Evolutionary conservation across 306 rosid species (phyloP).

Genomic region (Albizia julibrissin): DNA sequence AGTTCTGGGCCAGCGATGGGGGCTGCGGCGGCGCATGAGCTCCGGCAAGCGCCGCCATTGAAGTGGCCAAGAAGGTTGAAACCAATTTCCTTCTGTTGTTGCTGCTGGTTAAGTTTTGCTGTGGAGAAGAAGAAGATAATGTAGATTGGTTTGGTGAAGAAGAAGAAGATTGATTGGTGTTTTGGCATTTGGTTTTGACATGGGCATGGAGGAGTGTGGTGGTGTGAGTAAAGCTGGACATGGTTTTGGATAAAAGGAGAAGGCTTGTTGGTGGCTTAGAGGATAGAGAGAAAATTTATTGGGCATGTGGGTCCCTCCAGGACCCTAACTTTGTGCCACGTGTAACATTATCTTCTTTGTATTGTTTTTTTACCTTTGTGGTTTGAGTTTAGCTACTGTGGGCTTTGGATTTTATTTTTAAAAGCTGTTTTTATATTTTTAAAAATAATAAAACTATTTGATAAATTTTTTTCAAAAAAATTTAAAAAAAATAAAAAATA

Average conservation of each 20-base stretch:
- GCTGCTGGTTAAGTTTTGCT: neutral
- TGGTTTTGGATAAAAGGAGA: conserved; percentile 28
- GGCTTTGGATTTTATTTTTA: too few relatives aligned
- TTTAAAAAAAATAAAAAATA: too few relatives aligned
- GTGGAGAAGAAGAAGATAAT: neutral
- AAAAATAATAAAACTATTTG: too few relatives aligned
- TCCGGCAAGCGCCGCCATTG: conserved; percentile 38
- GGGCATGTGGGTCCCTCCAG: neutral
- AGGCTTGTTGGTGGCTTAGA: neutral
- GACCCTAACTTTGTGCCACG: neutral
- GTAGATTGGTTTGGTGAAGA: neutral
- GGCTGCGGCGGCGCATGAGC: conserved; percentile 30
- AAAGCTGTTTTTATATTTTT: too few relatives aligned
- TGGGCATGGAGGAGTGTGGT: conserved; percentile 56
- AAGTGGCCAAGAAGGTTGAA: conserved; percentile 50
- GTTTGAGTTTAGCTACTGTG: too few relatives aligned
- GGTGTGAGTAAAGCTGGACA: conserved; percentile 69
- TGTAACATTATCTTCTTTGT: neutral
- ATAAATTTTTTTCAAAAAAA: too few relatives aligned
- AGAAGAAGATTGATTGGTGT: neutral
- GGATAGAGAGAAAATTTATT: neutral
- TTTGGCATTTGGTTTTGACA: conserved; percentile 43
- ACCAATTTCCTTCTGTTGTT: conserved; percentile 54
- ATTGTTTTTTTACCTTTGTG: too few relatives aligned
- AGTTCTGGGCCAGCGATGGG: conserved; percentile 47